These are phyloP conservation scores for Plenodomus tracheiphilus DNA, from an alignment of 2,329 filamentous ascomycete species.

Conservation along the genomic window DNA sequence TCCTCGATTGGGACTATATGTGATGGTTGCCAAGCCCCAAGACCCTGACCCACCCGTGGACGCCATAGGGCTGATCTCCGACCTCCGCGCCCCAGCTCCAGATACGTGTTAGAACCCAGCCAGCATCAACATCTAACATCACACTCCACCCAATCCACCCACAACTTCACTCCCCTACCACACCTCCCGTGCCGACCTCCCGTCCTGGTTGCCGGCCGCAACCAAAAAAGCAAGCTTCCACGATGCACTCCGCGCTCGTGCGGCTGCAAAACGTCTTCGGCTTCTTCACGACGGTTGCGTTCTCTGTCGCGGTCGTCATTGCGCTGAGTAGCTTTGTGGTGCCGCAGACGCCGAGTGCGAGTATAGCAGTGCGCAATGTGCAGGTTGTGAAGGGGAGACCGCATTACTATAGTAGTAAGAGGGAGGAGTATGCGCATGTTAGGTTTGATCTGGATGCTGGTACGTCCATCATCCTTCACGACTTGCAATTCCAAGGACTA, in stretches of 20 bases:
- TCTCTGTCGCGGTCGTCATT: slow-evolving; percentile 76
- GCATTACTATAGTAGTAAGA: slow-evolving; percentile 92
- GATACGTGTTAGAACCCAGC: slow-evolving; percentile 41
- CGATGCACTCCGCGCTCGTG: slow-evolving; percentile 85
- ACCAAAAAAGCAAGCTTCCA: too few species aligned
- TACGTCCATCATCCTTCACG: slow-evolving; percentile 31
- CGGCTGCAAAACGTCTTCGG: slow-evolving; percentile 92
- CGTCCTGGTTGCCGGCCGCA: too few species aligned
- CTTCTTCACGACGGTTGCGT: slow-evolving; percentile 95
- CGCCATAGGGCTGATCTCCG: slow-evolving; percentile 33
- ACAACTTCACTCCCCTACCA: not conserved
- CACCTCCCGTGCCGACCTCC: too few species aligned
- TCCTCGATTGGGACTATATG: too few species aligned
- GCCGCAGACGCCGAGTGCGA: slow-evolving; percentile 68
- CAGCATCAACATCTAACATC: too few species aligned
- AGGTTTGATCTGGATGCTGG: slow-evolving; percentile 87
- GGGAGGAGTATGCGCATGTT: slow-evolving; percentile 94
- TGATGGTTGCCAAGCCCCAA: slow-evolving; percentile 4
- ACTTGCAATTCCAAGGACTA: too few species aligned
- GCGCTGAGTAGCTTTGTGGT: slow-evolving; percentile 76
- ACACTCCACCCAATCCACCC: slow-evolving; percentile 2
- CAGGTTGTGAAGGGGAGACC: slow-evolving; percentile 90
- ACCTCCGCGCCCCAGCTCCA: slow-evolving; percentile 27
- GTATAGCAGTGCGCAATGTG: slow-evolving; percentile 71
- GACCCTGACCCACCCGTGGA: slow-evolving; percentile 10